Evolutionary conservation across 2,329 filamentous ascomycete species (phyloP).

Genomic region (Magnaporthales sp.): DNA sequence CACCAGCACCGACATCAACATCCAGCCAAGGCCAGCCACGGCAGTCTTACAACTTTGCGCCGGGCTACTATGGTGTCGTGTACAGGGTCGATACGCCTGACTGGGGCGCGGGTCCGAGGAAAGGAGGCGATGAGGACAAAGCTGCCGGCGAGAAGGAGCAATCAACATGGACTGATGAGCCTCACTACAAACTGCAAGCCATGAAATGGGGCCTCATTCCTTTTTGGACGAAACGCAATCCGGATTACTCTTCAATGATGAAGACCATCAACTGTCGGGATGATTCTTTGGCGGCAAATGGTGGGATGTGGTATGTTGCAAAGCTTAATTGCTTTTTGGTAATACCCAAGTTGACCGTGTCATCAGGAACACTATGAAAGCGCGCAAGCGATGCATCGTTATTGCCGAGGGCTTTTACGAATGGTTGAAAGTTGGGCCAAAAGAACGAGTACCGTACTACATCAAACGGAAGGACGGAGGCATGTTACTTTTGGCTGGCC

Average conservation of each 20-base stretch:
- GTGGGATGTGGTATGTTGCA: constrained; percentile 69
- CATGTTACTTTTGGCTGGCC: constrained; percentile 80
- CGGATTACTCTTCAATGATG: constrained; percentile 68
- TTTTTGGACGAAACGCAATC: constrained; percentile 82
- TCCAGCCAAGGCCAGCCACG: constrained; percentile 41
- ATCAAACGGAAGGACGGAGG: constrained; percentile 73
- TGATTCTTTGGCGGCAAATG: constrained; percentile 67
- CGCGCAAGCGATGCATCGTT: constrained; percentile 77
- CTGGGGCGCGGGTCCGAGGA: constrained; percentile 37
- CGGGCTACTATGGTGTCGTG: constrained; percentile 75
- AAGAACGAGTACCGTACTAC: constrained; percentile 79
- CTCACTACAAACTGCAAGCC: constrained; percentile 72
- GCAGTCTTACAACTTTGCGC: constrained; percentile 88
- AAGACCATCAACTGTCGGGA: constrained; percentile 94
- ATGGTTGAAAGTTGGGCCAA: constrained; percentile 73
- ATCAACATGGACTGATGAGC: constrained; percentile 17
- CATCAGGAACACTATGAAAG: constrained; percentile 59
- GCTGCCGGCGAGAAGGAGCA: constrained; percentile 8
- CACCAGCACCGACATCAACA: constrained; percentile 14
- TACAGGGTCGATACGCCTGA: constrained; percentile 69
- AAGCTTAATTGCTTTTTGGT: too few species aligned
- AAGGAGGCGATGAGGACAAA: constrained; percentile 12
- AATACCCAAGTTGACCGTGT: background rate
- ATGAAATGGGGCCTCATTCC: constrained; percentile 97
- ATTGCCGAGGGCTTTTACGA: constrained; percentile 92